phyloP scores from a whole-genome alignment of 2,329 filamentous ascomycete genomes.

The Aspergillus sp. region DNA sequence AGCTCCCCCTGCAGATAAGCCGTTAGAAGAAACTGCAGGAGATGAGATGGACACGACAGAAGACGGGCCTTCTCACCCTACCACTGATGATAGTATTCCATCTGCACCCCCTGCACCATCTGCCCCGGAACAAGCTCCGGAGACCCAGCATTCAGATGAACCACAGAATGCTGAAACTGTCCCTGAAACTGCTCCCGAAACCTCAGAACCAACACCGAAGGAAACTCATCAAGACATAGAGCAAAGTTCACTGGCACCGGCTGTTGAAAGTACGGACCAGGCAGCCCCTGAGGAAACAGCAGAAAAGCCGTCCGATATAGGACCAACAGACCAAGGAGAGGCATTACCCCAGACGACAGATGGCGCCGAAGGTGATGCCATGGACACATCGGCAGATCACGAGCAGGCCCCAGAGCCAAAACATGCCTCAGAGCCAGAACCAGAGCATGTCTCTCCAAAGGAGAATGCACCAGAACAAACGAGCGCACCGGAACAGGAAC shows the following conservation, averaged over 20 bases:
- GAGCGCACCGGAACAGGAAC: neutral
- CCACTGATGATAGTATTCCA: constrained; percentile 10
- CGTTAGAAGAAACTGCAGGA: neutral
- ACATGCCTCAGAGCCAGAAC: constrained; percentile 9
- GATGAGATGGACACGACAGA: too few relatives aligned
- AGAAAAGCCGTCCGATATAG: constrained; percentile 6
- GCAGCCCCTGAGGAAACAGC: constrained; percentile 3
- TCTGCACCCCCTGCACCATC: neutral
- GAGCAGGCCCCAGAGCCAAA: constrained; percentile 2
- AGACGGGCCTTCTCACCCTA: too few relatives aligned
- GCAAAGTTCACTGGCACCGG: neutral
- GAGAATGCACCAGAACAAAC: constrained; percentile 1
- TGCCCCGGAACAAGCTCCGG: constrained; percentile 2
- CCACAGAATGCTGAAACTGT: neutral
- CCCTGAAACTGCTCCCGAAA: neutral
- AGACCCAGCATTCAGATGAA: neutral
- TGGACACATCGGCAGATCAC: constrained; percentile 3
- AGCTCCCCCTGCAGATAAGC: neutral
- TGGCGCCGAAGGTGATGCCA: neutral
- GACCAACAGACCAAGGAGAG: constrained; percentile 6
- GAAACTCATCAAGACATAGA: too few relatives aligned
- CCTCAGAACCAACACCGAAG: neutral
- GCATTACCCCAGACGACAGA: neutral
- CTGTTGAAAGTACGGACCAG: neutral
- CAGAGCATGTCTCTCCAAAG: neutral